Evolutionary conservation across 176 grass and related monocot genomes (phyloP).

Genomic region (Saccharum spontaneum): DNA sequence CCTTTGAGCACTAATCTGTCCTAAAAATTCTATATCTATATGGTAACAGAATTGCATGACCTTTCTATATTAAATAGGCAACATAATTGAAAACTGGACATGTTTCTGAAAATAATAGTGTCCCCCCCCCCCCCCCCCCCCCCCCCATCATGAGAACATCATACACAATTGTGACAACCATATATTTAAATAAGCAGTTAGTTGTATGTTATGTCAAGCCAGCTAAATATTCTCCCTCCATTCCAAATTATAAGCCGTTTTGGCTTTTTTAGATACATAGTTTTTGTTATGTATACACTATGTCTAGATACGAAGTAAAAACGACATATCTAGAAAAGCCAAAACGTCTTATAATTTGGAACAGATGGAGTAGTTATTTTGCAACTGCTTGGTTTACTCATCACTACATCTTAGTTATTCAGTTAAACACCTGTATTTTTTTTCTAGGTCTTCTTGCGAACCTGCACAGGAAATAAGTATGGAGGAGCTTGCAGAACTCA

Average conservation of each 20-base stretch:
- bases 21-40: neutral
- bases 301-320: too few relatives aligned
- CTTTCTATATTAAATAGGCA: neutral
- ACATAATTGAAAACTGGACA: neutral
- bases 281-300: too few relatives aligned
- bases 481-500: conserved; percentile 82
- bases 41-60: too few relatives aligned
- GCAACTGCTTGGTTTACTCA: neutral
- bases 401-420: conserved; percentile 17
- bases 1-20: neutral
- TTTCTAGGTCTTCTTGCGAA: conserved; percentile 65
- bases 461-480: conserved; percentile 70
- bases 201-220: neutral
- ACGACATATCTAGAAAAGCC: too few relatives aligned
- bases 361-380: neutral
- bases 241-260: neutral
- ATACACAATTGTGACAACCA: neutral
- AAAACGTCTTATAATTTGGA: too few relatives aligned
- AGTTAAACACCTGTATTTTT: conserved; percentile 24
- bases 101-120: neutral
- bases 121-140: too few relatives aligned
- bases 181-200: neutral
- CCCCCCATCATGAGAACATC: neutral
- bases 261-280: neutral
- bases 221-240: neutral